phyloP scores from a whole-genome alignment of 1,284 basidiomycete genomes.

The Veloboletus limbatus region DNA sequence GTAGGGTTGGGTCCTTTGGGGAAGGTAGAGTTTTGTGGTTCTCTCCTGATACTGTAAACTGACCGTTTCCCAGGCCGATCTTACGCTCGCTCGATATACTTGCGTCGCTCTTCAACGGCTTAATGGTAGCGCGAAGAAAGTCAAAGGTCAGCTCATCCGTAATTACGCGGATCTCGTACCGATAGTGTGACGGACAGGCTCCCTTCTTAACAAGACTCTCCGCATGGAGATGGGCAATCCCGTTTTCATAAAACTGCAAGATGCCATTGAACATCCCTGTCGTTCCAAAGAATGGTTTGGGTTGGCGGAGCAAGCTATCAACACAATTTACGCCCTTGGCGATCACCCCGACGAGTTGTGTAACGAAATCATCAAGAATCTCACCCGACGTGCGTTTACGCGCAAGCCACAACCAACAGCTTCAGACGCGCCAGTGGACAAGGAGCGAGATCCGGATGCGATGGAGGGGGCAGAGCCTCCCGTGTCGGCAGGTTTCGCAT shows the following conservation, averaged over 20 bases:
- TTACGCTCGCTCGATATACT: conserved; percentile 89
- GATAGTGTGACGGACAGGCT: conserved; percentile 49
- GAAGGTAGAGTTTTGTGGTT: conserved; percentile 48
- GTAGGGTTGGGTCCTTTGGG: conserved; percentile 88
- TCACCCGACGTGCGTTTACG: conserved; percentile 74
- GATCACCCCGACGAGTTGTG: conserved; percentile 92
- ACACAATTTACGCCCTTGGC: conserved; percentile 92
- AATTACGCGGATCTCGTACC: not conserved
- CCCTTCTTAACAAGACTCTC: conserved; percentile 83
- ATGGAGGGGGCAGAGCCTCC: conserved; percentile 42
- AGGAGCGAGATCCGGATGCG: conserved; percentile 42
- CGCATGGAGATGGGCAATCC: conserved; percentile 87
- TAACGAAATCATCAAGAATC: conserved; percentile 76
- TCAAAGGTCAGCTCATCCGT: conserved; percentile 69
- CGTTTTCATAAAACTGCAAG: conserved; percentile 83
- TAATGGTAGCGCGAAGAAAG: conserved; percentile 93
- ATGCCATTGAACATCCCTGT: conserved; percentile 73
- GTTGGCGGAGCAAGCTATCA: conserved; percentile 95
- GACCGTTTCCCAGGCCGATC: conserved; percentile 59
- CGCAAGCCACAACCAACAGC: conserved; percentile 28
- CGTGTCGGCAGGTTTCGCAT: conserved; percentile 9
- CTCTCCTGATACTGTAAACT: not conserved
- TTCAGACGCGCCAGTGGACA: conserved; percentile 10
- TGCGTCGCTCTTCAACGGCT: conserved; percentile 91
- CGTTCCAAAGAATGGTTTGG: conserved; percentile 93